Evolutionary conservation across 345 rosid genomes (phyloP), one percentile per base, ranked within the genome.

Genomic region (Tarenaya hassleriana): DNA sequence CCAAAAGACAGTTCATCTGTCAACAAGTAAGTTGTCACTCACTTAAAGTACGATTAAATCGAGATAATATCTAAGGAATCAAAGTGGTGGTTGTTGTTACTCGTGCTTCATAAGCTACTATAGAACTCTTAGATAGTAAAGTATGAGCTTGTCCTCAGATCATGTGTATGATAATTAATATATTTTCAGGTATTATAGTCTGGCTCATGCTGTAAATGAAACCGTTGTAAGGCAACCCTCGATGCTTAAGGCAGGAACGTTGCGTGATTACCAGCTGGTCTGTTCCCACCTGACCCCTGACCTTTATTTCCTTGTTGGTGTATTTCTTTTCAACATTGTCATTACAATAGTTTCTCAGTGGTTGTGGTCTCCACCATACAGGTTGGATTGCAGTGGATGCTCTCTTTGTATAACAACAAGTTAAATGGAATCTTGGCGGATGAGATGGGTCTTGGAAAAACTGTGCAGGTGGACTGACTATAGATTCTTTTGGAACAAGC

Each of bases 351-450:
- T 35, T 10, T 57, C 18, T 34, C 34, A 67, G 32, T 47, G 18
- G 29, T 41, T 68, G 9, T 31, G 38, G 63, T 49, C 52, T 38
- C 10, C 67, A 55, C 32, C 53, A 8, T 56, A 57, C 72, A 94
- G 99, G 96, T 94, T 74, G 99, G 99, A 50, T 80, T 94, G 71
- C 97, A 94, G 37, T 94, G 99, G 99, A 94, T 94, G 99, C 96
- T 94, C 73, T 88, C 99, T 18, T 71, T 94, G 75, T 94, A 94
- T 60, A 94, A 94, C 63, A 94, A 94, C 71, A 94, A 94, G 77
- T 72, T 94, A 61, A 94, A 94, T 77, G 99, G 99, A 61, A 94
- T 94, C 62, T 68, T 94, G 74, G 99, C 99, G 14, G 99, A 94
- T 76, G 99, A 94, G 78, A 94, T 94, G 99, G 99, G 99, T 62